Base-by-base conservation (phyloP, 2,329 filamentous ascomycete species). In the Aspergillus fumigatus region DNA sequence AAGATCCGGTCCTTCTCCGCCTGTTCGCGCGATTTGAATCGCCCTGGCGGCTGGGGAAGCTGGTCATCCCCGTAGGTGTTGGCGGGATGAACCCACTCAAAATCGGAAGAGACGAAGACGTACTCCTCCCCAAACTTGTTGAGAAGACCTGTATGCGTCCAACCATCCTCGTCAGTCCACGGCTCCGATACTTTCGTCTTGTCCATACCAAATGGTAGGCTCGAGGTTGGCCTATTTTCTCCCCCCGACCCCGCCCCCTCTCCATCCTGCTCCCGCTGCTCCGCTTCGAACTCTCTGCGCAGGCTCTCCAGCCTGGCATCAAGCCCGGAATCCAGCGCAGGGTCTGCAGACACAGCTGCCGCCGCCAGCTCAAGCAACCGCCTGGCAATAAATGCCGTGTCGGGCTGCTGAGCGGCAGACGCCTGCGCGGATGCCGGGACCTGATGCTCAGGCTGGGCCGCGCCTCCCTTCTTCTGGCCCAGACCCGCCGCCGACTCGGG, bases 81-180 rank as follows among this genome's bases (percentile, higher is more conserved):
- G 45, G 59, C 59, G 21, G 67, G 66, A 11, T 66, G 61, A 45
- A 63, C 62, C 62, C 63, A 67, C 25, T 63, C 61, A 45, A 58
- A 71, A 6, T 56, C 62, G 9, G 58, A 43, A 4, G 65, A 61
- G 17, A 70, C 62, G 7, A 65, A 23, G 21, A 70, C 57, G 26
- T 62, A 59, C 52, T 71, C 70, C 50, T 71, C 70, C 38, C 65
- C 67, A 51, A 65, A 59, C 17, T 66, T 41, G 49, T 72, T 72
- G 9, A 62, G 53, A 26, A 59, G 62, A 25, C 69, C 70, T 54
- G 70, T 70, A 43, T 70, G 62, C 43, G 57, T 56, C 66, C 68
- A 72, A 47, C 68, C 70, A 41, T 69, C 65, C 23, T 57, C 59
- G 55, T 71, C 68, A 49, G 67, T 67, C 60, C 65, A 64, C 27